A percentile compares a stretch with the other conserved stretches of the same genome.
These are phyloP conservation scores for Syzygium jambos DNA, from an alignment of 345 rosid species.

Conservation along the genomic window DNA sequence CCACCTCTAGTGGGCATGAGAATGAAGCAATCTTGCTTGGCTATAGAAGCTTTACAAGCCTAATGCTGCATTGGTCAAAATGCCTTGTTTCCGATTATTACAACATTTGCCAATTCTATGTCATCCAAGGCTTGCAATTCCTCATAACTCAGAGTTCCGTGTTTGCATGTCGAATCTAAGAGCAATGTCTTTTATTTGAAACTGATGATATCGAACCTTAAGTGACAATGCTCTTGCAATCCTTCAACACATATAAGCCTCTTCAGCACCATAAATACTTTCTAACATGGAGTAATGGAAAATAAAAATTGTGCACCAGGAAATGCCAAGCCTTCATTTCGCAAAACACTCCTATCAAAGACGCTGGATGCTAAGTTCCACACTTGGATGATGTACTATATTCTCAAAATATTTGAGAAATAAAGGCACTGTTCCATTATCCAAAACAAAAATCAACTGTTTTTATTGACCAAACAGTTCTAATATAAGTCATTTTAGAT, in stretches of 20 bases:
- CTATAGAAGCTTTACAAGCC: slow-evolving; percentile 64
- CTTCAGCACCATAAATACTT: slow-evolving; percentile 8
- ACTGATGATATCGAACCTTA: slow-evolving; percentile 27
- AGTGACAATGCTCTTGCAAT: slow-evolving; percentile 19
- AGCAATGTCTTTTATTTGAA: slow-evolving; percentile 11
- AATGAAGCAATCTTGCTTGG: slow-evolving; percentile 65
- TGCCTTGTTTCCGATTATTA: slow-evolving; percentile 60
- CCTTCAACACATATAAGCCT: slow-evolving; percentile 28
- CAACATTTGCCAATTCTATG: slow-evolving; percentile 67
- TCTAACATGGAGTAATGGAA: not conserved
- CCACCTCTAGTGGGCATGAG: slow-evolving; percentile 96
- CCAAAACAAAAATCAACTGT: no score
- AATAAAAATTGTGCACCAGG: no score
- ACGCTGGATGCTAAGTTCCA: not conserved
- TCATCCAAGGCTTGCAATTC: slow-evolving; percentile 74
- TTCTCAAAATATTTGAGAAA: not conserved
- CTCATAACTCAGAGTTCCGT: slow-evolving; percentile 43
- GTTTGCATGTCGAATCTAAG: slow-evolving; percentile 5
- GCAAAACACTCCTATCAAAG: not conserved
- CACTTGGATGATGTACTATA: no score
- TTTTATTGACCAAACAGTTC: no score
- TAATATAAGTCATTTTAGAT: no score
- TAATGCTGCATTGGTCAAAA: slow-evolving; percentile 66
- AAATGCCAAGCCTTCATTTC: not conserved
- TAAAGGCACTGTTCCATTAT: no score